These are phyloP conservation scores for Eucalyptus viminalis DNA, from an alignment of 345 rosid genomes.

Conservation along the genomic window DNA sequence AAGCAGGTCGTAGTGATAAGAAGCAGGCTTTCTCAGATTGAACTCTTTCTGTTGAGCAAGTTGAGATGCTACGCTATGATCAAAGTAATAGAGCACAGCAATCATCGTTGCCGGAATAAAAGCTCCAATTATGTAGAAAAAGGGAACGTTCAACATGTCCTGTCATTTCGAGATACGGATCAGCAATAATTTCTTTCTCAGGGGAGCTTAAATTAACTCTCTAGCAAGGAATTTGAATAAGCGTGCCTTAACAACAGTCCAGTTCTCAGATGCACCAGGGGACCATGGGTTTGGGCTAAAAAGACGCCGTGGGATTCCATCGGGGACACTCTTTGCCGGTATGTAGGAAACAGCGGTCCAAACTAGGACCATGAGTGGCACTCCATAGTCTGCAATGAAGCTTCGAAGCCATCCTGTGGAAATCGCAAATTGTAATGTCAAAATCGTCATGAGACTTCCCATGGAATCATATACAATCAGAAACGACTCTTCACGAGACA, in stretches of 20 bases:
- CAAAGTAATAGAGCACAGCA: constrained; percentile 91
- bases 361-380: constrained; percentile 85
- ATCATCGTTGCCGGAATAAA: constrained; percentile 97
- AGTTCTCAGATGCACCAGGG: constrained; percentile 76
- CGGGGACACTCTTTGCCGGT: constrained; percentile 62
- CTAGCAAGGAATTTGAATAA: background rate
- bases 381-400: constrained; percentile 88
- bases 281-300: constrained; percentile 98
- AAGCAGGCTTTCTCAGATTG: constrained; percentile 87
- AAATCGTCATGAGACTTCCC: background rate
- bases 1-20: constrained; percentile 85
- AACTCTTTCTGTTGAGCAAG: constrained; percentile 93
- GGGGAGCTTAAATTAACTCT: background rate
- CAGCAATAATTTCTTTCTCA: background rate
- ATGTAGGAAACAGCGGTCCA: constrained; percentile 92
- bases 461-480: background rate
- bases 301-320: constrained; percentile 89
- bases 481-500: background rate
- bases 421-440: background rate
- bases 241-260: constrained; percentile 75
- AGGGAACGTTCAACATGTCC: constrained; percentile 82
- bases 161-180: constrained; percentile 2
- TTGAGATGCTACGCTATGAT: constrained; percentile 97
- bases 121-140: constrained; percentile 78
- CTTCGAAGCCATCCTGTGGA: constrained; percentile 76